Percentiles rank a stretch among this genome's conserved stretches.
phyloP scores from a whole-genome alignment of 2,329 filamentous ascomycete genomes.

The Fusarium coffeatum region DNA sequence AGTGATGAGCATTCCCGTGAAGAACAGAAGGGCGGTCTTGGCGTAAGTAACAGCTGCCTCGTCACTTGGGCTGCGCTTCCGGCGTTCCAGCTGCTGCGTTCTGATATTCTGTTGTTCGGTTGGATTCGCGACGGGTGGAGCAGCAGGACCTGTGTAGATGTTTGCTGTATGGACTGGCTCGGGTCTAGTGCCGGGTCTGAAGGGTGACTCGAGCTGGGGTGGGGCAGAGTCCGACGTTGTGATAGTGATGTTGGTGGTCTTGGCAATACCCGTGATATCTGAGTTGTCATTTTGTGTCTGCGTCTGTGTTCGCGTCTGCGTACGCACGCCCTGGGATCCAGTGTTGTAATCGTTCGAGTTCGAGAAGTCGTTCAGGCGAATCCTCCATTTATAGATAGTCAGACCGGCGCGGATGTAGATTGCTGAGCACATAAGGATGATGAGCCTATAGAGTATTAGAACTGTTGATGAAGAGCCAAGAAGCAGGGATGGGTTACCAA shows the following conservation, averaged over 20 bases:
- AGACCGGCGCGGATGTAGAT: constrained; percentile 2
- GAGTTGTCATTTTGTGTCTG: neutral
- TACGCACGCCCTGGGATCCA: neutral
- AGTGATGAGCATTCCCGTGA: constrained; percentile 12
- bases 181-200: neutral
- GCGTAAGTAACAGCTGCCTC: constrained; percentile 16
- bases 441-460: constrained; percentile 7
- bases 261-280: neutral
- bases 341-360: constrained; percentile 8
- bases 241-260: constrained; percentile 11
- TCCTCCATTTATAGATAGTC: constrained; percentile 18
- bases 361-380: constrained; percentile 1
- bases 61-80: neutral
- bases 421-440: neutral
- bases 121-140: neutral
- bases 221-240: neutral
- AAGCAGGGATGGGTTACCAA: constrained; percentile 1
- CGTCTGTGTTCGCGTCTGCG: neutral
- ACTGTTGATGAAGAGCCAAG: neutral
- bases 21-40: constrained; percentile 9
- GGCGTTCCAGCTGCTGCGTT: neutral
- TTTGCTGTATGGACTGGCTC: constrained; percentile 7
- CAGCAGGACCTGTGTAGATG: neutral
- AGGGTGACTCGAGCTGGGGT: neutral
- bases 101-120: neutral